Evolutionary conservation across 345 rosid genomes (phyloP), one percentile per base, ranked within the genome.

Genomic region (Eutrema heterophyllum): DNA sequence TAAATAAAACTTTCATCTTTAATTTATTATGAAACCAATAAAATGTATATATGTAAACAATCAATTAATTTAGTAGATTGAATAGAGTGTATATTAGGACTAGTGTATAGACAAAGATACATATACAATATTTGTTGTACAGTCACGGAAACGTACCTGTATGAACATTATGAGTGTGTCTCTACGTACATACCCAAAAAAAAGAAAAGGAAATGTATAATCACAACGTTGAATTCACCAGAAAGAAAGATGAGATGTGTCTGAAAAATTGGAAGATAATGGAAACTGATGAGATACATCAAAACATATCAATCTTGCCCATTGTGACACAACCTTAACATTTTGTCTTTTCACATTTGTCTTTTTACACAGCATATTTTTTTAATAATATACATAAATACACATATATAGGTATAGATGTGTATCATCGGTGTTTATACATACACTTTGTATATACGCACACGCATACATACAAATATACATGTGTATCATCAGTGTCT

Each of bases 291-390:
- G 24, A 57, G 78, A 78, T 62, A 60, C 78, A 68, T 67, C 74
- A 72, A 53, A 14, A 39, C 67, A 77, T 74, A 68, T 78, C 77
- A 69, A 79, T 68, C 64, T 50, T 69, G 86, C 74, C 74, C 86
- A 85, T 85, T 55, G 86, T 89, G 91, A 91, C 92, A 83, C 79
- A 89, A 88, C 96, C 98, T 91, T 91, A 87, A 94, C 81, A 80
- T 87, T 87, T 89, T 91, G 98, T 94, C 97, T 87, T 86, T 89
- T 86, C 92, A 89, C 82, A 73, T 88, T 85, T 84, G 97, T 89
- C 94, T 81, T 70, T 79, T 82, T 68, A 26, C 74, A 67, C 55
- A 49, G 15, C 7, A 24, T 4, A 21, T 11, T 5, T 30, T 29
- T 29, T 29, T 3, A 4, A 30, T 30, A 30, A 30, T 30, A 30